Conservation (phyloP, 139 green algal species). For the Chlamydomonas sphaeroides region DNA sequence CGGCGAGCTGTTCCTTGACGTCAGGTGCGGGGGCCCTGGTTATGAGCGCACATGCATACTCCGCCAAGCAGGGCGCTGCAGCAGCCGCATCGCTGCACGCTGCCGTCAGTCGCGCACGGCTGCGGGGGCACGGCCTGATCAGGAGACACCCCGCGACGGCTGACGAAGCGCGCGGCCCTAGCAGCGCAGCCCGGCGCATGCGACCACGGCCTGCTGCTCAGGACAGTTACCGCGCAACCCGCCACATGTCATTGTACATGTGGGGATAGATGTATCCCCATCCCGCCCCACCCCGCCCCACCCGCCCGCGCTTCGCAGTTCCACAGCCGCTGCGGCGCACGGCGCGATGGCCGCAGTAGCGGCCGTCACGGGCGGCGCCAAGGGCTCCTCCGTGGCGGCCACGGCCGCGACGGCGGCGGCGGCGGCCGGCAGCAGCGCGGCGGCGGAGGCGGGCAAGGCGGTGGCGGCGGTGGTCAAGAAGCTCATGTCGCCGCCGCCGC, state of each 20-base stretch:
- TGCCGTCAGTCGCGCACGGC: neutral
- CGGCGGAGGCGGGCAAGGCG: neutral
- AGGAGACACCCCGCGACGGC: neutral
- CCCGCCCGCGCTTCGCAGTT: neutral
- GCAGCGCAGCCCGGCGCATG: no score
- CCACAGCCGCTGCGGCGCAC: neutral
- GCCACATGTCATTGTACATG: no score
- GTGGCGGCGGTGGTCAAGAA: neutral
- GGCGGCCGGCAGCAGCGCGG: neutral
- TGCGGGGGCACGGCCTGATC: no score
- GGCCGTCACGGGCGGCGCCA: no score
- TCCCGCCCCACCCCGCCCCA: neutral
- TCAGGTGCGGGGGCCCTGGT: neutral
- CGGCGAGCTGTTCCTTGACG: constrained; percentile 44
- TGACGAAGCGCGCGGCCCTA: no score
- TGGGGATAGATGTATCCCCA: neutral
- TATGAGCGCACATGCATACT: neutral
- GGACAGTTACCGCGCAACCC: neutral
- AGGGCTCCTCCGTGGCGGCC: neutral
- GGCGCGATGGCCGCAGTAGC: neutral
- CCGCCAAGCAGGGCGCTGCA: neutral
- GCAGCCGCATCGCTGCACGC: neutral
- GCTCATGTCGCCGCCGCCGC: constrained; percentile 14
- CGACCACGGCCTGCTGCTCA: no score
- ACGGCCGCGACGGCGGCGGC: neutral